Base-by-base conservation (phyloP, 2,329 filamentous ascomycete species). In the Aspergillus sp. region DNA sequence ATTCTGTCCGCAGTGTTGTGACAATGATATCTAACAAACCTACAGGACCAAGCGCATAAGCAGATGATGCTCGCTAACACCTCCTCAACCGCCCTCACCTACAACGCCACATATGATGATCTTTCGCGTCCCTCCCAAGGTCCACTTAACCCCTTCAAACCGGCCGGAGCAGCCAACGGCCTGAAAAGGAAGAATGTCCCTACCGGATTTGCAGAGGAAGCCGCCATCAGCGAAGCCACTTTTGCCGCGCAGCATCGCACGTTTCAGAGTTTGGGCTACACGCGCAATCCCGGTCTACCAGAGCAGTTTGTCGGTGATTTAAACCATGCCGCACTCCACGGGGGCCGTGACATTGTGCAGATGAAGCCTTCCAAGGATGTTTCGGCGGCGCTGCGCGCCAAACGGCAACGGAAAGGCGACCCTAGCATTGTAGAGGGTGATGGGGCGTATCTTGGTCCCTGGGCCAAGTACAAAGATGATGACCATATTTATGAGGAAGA, bases 231-330 rank as follows among this genome's bases (percentile, higher is more conserved):
- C 65, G 93, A 97, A 60, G 82, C 91, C 51, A 90, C 88, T 1
- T 98, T 98, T 64, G 82, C 88, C 54, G 81, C 81, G 59, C 90
- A 93, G 52, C 90, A 96, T 63, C 85, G 89, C 45, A 90, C 89
- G 2, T 79, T 93, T 47, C 85, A 91, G 63, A 78, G 85, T 49
- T 53, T 76, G 37, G 75, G 75, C 3, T 78, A 77, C 54, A 70
- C 81, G 58, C 66, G 68, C 52, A 71, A 76, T 48, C 73, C 73
- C 8, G 67, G 61, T 13, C 47, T 60, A 27, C 66, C 69, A 11
- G 70, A 66, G 9, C 60, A 67, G 19, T 71, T 68, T 48, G 65
- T 76, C 5, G 64, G 84, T 68, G 52, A 76, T 44, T 62, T 75
- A 40, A 64, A 68, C 5, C 68, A 65, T 32, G 69, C 65, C 7